Conservation (phyloP, 106 monocot species). For the Hemerocallis citrina region DNA sequence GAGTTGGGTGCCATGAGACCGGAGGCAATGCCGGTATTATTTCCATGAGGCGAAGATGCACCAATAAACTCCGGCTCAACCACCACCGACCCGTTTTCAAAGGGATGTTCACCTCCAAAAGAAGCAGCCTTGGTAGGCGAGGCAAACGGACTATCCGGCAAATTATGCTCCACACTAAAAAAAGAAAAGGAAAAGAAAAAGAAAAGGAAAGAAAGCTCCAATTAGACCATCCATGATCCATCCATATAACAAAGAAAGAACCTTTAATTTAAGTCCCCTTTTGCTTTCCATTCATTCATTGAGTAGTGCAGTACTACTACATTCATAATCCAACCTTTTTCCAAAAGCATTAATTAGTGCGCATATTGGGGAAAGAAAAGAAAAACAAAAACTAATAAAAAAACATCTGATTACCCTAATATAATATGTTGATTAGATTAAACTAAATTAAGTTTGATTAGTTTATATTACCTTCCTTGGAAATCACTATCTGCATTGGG, state of each 20-base stretch:
- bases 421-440: not conserved
- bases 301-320: not conserved
- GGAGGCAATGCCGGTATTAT: slow-evolving; percentile 13
- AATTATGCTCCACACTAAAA: slow-evolving; percentile 39
- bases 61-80: not conserved
- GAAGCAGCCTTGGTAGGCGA: slow-evolving; percentile 32
- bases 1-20: slow-evolving; percentile 27
- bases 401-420: not conserved
- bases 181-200: slow-evolving; percentile 1
- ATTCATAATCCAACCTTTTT: not conserved
- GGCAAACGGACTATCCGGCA: slow-evolving; percentile 44
- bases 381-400: no score
- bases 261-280: slow-evolving; percentile 2
- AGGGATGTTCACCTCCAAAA: not conserved
- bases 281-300: not conserved
- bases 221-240: not conserved
- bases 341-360: slow-evolving; percentile 10
- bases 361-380: not conserved
- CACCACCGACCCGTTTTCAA: no score
- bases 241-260: not conserved
- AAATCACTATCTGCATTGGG: slow-evolving; percentile 29
- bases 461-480: slow-evolving; percentile 37
- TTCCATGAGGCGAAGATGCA: slow-evolving; percentile 3
- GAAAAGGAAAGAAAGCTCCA: not conserved
- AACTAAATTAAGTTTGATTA: not conserved